Percentiles rank a stretch among this genome's conserved stretches.
Evolutionary conservation across 352 stramenopile genomes (phyloP).

Genomic region (Globisporangium nunn): DNA sequence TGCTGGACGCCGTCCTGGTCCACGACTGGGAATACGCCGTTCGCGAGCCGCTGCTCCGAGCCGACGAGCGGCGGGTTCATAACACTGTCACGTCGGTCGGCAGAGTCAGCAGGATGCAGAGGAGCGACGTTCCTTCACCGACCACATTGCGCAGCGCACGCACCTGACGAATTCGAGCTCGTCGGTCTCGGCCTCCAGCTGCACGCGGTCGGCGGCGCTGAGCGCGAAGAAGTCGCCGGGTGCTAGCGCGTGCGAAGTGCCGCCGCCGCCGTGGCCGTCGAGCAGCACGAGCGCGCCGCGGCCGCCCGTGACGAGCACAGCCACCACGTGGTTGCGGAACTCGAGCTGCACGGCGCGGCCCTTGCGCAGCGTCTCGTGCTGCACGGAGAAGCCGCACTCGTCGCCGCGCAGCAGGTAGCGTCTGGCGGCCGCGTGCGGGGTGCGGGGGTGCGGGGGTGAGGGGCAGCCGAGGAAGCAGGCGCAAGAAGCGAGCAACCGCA

Average conservation of each 20-base stretch:
- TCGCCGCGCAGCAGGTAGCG: slow-evolving; percentile 67
- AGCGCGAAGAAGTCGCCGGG: slow-evolving; percentile 56
- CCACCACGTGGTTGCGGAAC: slow-evolving; percentile 77
- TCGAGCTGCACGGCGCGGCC: slow-evolving; percentile 38
- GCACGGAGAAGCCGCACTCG: slow-evolving; percentile 68
- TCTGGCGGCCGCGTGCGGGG: slow-evolving; percentile 12
- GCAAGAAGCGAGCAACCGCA: background rate
- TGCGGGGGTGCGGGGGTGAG: background rate
- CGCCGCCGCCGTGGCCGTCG: slow-evolving; percentile 28
- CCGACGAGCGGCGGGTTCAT: slow-evolving; percentile 76
- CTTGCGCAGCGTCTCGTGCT: slow-evolving; percentile 67
- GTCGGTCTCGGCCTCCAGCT: slow-evolving; percentile 48
- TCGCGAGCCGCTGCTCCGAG: slow-evolving; percentile 36
- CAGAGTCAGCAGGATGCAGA: too few species aligned
- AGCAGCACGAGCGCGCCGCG: slow-evolving; percentile 41
- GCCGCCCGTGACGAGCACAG: slow-evolving; percentile 58
- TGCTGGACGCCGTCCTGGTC: slow-evolving; percentile 56
- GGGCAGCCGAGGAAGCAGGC: slow-evolving; percentile 1
- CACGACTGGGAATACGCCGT: slow-evolving; percentile 63
- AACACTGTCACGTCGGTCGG: slow-evolving; percentile 24
- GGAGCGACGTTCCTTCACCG: too few species aligned
- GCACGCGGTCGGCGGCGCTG: slow-evolving; percentile 42
- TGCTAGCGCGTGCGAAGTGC: slow-evolving; percentile 9
- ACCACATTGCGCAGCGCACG: background rate
- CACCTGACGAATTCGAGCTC: slow-evolving; percentile 66